These are phyloP conservation scores for Symmetrospora coprosmae DNA, from an alignment of 768 basidiomycete genomes.

Conservation along the genomic window DNA sequence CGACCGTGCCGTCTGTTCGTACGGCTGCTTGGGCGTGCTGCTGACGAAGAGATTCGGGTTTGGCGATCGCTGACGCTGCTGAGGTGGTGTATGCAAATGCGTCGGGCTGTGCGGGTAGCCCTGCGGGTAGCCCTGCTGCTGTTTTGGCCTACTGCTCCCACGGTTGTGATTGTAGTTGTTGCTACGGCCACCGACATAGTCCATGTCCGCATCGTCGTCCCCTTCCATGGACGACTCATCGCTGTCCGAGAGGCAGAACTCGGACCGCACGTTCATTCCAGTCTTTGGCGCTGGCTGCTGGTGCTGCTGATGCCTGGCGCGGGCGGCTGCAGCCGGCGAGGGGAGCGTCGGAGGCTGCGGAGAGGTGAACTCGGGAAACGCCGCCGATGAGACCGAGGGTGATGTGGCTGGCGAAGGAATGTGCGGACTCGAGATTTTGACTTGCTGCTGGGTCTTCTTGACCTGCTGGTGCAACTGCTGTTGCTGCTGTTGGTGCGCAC, in stretches of 20 bases:
- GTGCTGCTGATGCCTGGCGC: too few relatives aligned
- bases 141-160: too few relatives aligned
- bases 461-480: neutral
- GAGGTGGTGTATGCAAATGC: neutral
- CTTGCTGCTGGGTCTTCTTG: neutral
- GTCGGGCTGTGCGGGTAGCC: neutral
- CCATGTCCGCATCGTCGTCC: slow-evolving; percentile 16
- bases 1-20: neutral
- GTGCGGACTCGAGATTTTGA: neutral
- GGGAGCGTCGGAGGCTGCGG: neutral
- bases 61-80: neutral
- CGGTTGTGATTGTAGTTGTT: too few relatives aligned
- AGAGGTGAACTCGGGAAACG: neutral
- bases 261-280: slow-evolving; percentile 14
- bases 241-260: slow-evolving; percentile 13
- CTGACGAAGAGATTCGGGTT: neutral
- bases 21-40: neutral
- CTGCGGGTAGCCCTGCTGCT: too few relatives aligned
- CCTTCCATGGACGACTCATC: slow-evolving; percentile 6
- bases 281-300: too few relatives aligned
- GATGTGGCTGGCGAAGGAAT: slow-evolving; percentile 20
- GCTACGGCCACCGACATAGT: neutral
- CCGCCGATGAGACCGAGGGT: neutral
- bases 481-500: slow-evolving; percentile 6
- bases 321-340: too few relatives aligned